Conservation (phyloP, 768 basidiomycete species). For the Rhodotorula graminis region DNA sequence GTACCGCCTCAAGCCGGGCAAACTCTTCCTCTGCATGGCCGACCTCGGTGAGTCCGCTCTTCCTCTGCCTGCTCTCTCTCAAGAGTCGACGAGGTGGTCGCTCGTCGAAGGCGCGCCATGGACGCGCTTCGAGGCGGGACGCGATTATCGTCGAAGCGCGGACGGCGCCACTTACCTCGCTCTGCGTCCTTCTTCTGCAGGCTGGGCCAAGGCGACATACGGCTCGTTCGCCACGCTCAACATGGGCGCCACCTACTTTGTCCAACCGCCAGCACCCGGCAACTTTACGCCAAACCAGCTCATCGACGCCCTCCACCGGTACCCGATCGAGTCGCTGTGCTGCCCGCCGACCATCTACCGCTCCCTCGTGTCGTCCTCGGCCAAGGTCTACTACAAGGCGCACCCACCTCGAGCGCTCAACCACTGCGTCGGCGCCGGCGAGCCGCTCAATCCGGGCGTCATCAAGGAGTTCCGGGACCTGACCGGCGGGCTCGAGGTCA, state of each 20-base stretch:
- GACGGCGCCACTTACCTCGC: no score
- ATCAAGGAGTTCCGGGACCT: constrained; percentile 21
- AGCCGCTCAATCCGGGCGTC: constrained; percentile 35
- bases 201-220: constrained; percentile 38
- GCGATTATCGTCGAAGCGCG: no score
- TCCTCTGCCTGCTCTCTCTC: background rate
- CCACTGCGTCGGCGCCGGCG: constrained; percentile 34
- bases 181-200: background rate
- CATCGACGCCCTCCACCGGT: constrained; percentile 25
- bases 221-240: constrained; percentile 13
- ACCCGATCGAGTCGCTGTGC: constrained; percentile 32
- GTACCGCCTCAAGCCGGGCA: constrained; percentile 25
- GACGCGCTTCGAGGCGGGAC: no score
- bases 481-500: constrained; percentile 18
- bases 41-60: constrained; percentile 19
- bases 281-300: constrained; percentile 17
- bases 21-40: constrained; percentile 24
- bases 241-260: constrained; percentile 32
- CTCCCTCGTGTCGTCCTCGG: constrained; percentile 8
- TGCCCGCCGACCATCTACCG: constrained; percentile 39
- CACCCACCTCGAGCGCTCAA: constrained; percentile 16
- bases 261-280: constrained; percentile 27
- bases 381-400: background rate
- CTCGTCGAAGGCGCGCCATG: background rate
- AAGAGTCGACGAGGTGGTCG: no score